Base-by-base conservation (phyloP, 2,329 filamentous ascomycete species). In the Hymenoscyphus fraxineus region DNA sequence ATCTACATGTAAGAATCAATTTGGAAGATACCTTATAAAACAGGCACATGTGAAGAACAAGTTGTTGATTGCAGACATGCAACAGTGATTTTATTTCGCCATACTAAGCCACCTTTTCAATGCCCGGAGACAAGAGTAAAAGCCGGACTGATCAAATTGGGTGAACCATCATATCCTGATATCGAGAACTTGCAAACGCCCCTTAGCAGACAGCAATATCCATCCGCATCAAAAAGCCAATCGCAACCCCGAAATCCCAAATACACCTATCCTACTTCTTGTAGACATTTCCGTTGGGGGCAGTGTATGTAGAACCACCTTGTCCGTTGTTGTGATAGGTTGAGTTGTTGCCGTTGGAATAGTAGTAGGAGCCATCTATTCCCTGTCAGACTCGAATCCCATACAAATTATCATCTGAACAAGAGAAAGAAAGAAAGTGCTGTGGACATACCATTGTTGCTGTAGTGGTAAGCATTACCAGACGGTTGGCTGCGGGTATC, bases 351-450 rank as follows among this genome's bases (percentile, higher is more conserved):
- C 86, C 77, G 77, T 91, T 91, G 73, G 82, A 84, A 78, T 91
- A 91, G 79, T 91, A 90, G 80, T 91, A 91, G 1, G 86, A 89
- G 44, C 88, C 87, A 70, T 90, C 73, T 27, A 82, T 85, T 51
- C 40, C 2, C 9, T 10, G 5, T 65, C 6, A 61, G 12, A 59
- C 47, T 31, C 5, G 40, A 27, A 2, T 6, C 10, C 41, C 13
- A 6, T 7, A n/a, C 9, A 35, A 10, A 35, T 6, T 10, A 35
- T 35, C 5, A 44, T n/a, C 3, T 7, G 7, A n/a, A 44, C 16
- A n/a, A 19, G 41, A 6, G 27, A 27, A 27, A 47, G 47, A 15
- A 13, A 4, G 38, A 16, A 31, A 2, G 19, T 56, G 35, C 35
- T 10, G 12, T 31, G 15, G 27, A 74, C 81, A 68, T 73, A 85